Base-by-base conservation (phyloP, 768 basidiomycete genomes). In the Lactarius psammicola region DNA sequence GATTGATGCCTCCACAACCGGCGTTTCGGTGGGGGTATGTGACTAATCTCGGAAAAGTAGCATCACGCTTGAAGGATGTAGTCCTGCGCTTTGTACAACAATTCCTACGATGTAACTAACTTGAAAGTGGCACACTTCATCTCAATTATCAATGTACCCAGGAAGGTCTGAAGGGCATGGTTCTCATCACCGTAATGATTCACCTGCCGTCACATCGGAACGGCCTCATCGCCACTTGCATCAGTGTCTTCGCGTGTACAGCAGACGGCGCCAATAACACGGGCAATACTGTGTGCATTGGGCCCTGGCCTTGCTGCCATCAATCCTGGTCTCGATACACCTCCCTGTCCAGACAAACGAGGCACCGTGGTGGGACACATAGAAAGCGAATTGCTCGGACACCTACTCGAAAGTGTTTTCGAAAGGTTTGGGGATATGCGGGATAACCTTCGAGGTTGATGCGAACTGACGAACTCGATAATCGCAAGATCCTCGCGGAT, bases 401-500 rank as follows among this genome's bases (percentile, higher is more conserved):
- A 46, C 44, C 51, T 65, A 53, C 31, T 60, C 5, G 31, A 23
- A 28, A 38, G 13, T 11, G n/a, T 2, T 38, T 58, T 59, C 51
- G 38, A 42, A 15, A 38, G 59, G n/a, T 31, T 51, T 3, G 23
- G 13, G 4, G n/a, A 65, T 40, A 46, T 54, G 56, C 42, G 40
- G 30, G n/a, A 58, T 33, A 57, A 44, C 42, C 38, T 64, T 59
- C 38, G 51, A 59, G 36, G 36, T 18, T 56, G n/a, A 33, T 56
- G 42, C 30, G 40, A 38, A 28, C 28, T 26, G 55, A 31, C 63
- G 13, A 59, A 26, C 40, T 46, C 34, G 5, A 63, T 33, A 18
- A 40, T 30, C 40, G 59, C 64, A 33, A 60, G 56, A 46, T 56
- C 23, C 54, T 65, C 23, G 54, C 53, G 42, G 42, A 56, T 55